phyloP scores from a whole-genome alignment of 371 early-diverging fungal species.

The Choanephora cucurbitarum region DNA sequence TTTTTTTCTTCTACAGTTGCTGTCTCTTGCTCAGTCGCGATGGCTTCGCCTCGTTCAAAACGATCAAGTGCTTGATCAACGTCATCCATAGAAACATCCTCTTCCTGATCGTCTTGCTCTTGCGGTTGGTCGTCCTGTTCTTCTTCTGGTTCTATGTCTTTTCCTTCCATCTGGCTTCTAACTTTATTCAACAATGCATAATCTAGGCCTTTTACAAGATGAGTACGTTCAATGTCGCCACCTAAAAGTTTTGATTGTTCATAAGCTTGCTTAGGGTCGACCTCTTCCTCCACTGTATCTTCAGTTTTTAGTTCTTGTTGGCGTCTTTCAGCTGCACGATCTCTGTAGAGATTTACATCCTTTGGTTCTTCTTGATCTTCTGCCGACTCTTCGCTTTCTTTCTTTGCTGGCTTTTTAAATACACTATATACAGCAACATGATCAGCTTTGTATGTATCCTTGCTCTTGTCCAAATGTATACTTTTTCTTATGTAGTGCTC shows the following conservation, averaged over 20 bases:
- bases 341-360: conserved; percentile 63
- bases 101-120: background rate
- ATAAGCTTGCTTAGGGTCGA: conserved; percentile 57
- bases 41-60: conserved; percentile 21
- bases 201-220: conserved; percentile 92
- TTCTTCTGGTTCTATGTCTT: conserved; percentile 10
- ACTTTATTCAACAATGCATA: conserved; percentile 75
- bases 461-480: no score
- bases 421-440: background rate
- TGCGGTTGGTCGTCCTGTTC: conserved; percentile 14
- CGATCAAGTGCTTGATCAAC: conserved; percentile 17
- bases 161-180: conserved; percentile 40
- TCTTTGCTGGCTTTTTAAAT: conserved; percentile 21
- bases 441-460: background rate
- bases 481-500: conserved; percentile 43
- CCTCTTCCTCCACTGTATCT: conserved; percentile 33
- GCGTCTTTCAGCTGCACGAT: conserved; percentile 89
- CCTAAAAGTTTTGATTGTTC: conserved; percentile 89
- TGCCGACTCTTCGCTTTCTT: conserved; percentile 8
- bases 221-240: conserved; percentile 85
- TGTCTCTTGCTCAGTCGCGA: background rate
- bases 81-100: conserved; percentile 31
- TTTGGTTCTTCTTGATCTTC: conserved; percentile 8
- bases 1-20: conserved; percentile 9
- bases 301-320: conserved; percentile 51